These are phyloP conservation scores for Akanthomyces muscarius DNA, from an alignment of 2,329 filamentous ascomycete genomes.

Conservation along the genomic window DNA sequence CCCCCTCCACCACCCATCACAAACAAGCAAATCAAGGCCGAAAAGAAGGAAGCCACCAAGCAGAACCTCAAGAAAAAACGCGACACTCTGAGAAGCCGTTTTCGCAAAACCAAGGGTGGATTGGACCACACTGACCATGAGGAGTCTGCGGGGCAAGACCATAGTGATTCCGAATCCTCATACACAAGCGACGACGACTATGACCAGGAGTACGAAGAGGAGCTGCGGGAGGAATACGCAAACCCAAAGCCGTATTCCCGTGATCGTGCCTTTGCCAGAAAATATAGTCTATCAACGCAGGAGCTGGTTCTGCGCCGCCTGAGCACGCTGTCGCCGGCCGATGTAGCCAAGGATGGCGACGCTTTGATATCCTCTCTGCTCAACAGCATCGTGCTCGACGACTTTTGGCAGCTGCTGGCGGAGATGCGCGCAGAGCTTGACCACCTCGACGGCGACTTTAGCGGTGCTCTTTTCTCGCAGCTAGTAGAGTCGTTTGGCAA, in stretches of 20 bases:
- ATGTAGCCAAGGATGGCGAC: slow-evolving; percentile 16
- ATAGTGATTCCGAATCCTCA: slow-evolving; percentile 9
- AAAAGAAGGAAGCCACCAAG: slow-evolving; percentile 20
- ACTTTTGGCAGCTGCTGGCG: slow-evolving; percentile 27
- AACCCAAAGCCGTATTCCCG: slow-evolving; percentile 21
- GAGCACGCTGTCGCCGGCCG: slow-evolving; percentile 15
- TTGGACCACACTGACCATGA: neutral
- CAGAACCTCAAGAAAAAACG: slow-evolving; percentile 16
- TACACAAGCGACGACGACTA: slow-evolving; percentile 23
- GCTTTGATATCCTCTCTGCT: slow-evolving; percentile 20
- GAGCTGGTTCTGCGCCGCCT: slow-evolving; percentile 25
- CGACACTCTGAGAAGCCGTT: neutral
- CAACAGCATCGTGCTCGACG: slow-evolving; percentile 23
- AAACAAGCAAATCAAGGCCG: slow-evolving; percentile 18
- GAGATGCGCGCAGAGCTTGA: slow-evolving; percentile 27
- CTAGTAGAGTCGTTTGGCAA: slow-evolving; percentile 25
- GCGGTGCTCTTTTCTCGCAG: slow-evolving; percentile 23
- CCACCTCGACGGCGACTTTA: slow-evolving; percentile 25
- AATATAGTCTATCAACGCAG: slow-evolving; percentile 24
- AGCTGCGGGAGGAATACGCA: slow-evolving; percentile 20
- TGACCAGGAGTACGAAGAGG: slow-evolving; percentile 23
- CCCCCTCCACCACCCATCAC: slow-evolving; percentile 23
- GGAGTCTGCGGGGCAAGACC: slow-evolving; percentile 14
- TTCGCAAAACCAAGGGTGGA: neutral
- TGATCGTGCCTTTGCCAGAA: slow-evolving; percentile 28